Conservation (phyloP, 371 early-diverging fungal species). For the Fennellomyces sp. region DNA sequence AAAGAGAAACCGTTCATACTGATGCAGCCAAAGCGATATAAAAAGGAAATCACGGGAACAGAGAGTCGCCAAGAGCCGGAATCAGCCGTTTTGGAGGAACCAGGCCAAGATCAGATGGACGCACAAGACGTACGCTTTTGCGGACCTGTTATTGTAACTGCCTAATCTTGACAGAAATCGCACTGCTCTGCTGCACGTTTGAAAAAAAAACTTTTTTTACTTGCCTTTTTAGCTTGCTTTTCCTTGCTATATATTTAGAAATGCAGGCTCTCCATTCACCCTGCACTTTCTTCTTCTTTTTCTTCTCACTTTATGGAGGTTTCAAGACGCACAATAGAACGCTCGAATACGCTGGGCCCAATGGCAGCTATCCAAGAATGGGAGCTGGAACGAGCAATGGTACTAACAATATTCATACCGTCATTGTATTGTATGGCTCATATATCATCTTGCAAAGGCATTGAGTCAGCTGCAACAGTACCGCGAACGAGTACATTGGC, state of each 20-base stretch:
- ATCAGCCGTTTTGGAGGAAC: too few species aligned
- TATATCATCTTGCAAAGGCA: conserved; percentile 10
- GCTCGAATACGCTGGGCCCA: conserved; percentile 32
- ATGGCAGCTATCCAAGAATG: conserved; percentile 35
- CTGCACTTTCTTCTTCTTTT: not conserved
- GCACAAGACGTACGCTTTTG: not conserved
- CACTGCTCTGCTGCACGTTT: not conserved
- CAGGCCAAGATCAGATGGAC: too few species aligned
- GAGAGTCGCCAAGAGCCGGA: too few species aligned
- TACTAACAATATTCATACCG: conserved; percentile 11
- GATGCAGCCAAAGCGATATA: too few species aligned
- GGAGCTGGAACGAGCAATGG: conserved; percentile 41
- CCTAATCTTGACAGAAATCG: not conserved
- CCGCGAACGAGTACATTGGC: conserved; percentile 26
- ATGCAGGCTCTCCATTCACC: not conserved
- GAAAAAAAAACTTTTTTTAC: not conserved
- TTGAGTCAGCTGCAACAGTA: conserved; percentile 21
- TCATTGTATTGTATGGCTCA: not conserved
- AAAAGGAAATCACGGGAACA: too few species aligned
- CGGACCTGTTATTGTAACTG: not conserved
- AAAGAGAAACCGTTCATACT: not conserved
- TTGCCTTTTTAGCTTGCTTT: not conserved
- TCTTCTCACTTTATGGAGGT: conserved; percentile 10
- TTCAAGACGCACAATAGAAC: conserved; percentile 13
- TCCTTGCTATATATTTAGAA: not conserved